These are phyloP conservation scores for Rhodotorula mucilaginosa DNA, from an alignment of 1,284 basidiomycete species.

Conservation along the genomic window DNA sequence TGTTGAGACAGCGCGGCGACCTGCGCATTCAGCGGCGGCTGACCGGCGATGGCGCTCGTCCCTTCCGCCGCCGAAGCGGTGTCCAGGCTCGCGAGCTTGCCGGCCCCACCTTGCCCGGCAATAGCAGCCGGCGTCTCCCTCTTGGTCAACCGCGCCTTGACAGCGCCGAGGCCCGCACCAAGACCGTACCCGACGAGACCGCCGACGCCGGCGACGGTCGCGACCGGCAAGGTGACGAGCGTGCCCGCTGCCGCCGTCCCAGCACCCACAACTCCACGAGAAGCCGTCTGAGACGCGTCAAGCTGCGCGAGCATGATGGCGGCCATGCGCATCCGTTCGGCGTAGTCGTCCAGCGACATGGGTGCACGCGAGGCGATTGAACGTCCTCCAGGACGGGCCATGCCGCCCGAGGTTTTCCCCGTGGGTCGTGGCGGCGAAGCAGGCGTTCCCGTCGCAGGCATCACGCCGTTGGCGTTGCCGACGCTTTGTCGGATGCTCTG, in stretches of 20 bases:
- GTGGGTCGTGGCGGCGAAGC: conserved; percentile 27
- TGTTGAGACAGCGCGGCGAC: conserved; percentile 13
- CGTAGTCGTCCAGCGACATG: conserved; percentile 83
- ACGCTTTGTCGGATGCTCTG: not conserved
- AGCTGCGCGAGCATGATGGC: conserved; percentile 98
- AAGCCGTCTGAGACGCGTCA: conserved; percentile 63
- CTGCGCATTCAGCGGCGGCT: conserved; percentile 27
- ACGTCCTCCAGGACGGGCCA: conserved; percentile 24
- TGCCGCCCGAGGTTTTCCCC: not conserved
- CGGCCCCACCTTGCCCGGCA: conserved; percentile 36
- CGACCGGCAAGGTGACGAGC: conserved; percentile 44
- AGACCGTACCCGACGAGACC: conserved; percentile 45
- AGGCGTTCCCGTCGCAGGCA: conserved; percentile 15
- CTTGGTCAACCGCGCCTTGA: conserved; percentile 29
- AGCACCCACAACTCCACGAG: conserved; percentile 38
- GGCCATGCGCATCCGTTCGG: conserved; percentile 95
- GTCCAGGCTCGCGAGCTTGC: conserved; percentile 37
- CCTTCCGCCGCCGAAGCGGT: conserved; percentile 37
- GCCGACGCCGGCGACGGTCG: conserved; percentile 45
- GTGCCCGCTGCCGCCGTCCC: conserved; percentile 45
- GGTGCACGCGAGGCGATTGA: conserved; percentile 45
- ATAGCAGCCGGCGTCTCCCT: conserved; percentile 21
- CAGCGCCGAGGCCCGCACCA: conserved; percentile 39
- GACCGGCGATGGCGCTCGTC: conserved; percentile 37
- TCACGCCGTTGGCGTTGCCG: not conserved